Evolutionary conservation across 805 yeast genomes (phyloP), one percentile per base, ranked within the genome.

Genomic region (Yarrowia deformans): DNA sequence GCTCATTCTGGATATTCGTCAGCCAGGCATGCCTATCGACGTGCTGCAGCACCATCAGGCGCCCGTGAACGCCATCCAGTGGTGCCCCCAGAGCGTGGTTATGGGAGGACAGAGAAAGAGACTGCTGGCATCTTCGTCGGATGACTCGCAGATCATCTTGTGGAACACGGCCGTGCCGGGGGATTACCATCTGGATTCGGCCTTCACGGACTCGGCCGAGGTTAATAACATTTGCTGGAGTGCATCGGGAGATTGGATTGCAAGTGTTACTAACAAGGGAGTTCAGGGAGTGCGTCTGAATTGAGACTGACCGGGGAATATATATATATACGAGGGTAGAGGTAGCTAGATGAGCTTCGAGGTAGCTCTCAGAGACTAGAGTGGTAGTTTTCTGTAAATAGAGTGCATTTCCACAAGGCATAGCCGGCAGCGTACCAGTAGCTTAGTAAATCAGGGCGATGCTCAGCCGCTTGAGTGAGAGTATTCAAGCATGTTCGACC

Each of bases 1-100:
- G 5, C 81, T 87, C 34, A 82, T 94, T 13, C 82, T 95, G 69
- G 99, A 94, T 77, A 85, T 93, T 81, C 83, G 99, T 71, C 87
- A 88, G 76, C 97, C 98, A 0, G 97, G 97, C 3, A 77, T 87
- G 1, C 97, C 98, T 0, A 83, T 90, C 0, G 78, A 84, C n/a
- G 84, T 85, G 0, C 81, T 94, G 50, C 87, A 87, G 43, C 93
- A 89, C 16, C 96, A 89, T 76, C 74, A 79, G 35, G 86, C 87
- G 0, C 82, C 90, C 1, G 85, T 94, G 32, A 94, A 94, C 75
- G 83, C 87, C 71, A 84, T 93, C 18, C 79, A 83, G 67, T 94
- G 98, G 98, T 94, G 93, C 73, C 98, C 98, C 0, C 69, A 71
- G 34, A 72, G 71, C 23, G 70, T 50, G 18, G 72, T 68, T n/a